Base-by-base conservation (phyloP, 2,329 filamentous ascomycete genomes). In the Hortaea sp. region DNA sequence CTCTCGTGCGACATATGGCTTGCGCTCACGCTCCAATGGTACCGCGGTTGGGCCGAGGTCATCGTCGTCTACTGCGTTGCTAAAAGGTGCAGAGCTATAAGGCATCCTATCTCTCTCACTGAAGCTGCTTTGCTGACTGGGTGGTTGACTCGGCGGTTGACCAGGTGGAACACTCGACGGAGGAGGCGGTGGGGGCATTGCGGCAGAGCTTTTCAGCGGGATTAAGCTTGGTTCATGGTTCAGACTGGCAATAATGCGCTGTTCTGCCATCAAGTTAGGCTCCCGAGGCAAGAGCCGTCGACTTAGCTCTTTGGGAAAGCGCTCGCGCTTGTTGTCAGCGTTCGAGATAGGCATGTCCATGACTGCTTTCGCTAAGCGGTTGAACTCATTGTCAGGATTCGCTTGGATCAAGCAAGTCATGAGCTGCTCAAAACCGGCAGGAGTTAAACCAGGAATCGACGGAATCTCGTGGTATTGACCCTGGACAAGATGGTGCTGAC, bases 261-360 rank as follows among this genome's bases (percentile, higher is more conserved):
- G 76, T 46, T 79, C 75, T 1, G 77, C 69, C 30, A 75, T 68
- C 0, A 73, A 57, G 53, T 87, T 78, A 1, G 76, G 70, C 6
- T 65, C 63, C 0, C 69, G 68, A 0, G 88, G 88, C 35, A 94
- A 77, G 3, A 92, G 71, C 43, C 83, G 75, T 37, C 87, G 74
- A 1, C 85, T 82, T 2, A 94, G 73, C 55, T 88, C 82, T 53
- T 86, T 88, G 0, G 88, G 88, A 45, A 94, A 82, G 2, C 84
- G 73, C 63, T 89, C 85, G 7, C 76, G 79, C 52, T 74, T 77
- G 41, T 83, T 76, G 45, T 74, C 71, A 0, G 79, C 73, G 45
- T 82, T 79, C 56, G 63, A 80, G 55, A 94, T 84, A 0, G 86
- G 84, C 64, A 89, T 78, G 39, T 82, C 75, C 3, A 79, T 64